These are phyloP conservation scores for Naganishia sp. DNA, from an alignment of 1,284 basidiomycete species.

Conservation along the genomic window DNA sequence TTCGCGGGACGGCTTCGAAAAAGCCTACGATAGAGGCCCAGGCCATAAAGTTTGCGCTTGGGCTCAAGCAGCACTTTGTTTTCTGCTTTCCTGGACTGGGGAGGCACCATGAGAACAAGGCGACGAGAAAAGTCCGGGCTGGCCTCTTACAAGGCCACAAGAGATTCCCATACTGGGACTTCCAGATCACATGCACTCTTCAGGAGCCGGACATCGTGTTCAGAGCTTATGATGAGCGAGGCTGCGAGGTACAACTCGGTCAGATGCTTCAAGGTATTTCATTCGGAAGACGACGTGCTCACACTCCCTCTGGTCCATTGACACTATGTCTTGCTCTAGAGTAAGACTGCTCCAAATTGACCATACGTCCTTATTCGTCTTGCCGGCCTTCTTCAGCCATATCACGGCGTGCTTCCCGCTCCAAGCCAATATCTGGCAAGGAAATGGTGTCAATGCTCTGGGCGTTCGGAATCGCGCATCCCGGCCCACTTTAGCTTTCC, in stretches of 20 bases:
- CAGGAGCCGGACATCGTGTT: neutral
- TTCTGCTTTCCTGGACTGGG: constrained; percentile 2
- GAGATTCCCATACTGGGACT: constrained; percentile 11
- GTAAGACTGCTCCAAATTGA: constrained; percentile 18
- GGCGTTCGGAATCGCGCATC: too few relatives aligned
- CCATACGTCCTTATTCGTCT: neutral
- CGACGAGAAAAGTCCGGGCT: too few relatives aligned
- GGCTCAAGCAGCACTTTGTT: constrained; percentile 18
- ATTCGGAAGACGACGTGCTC: constrained; percentile 13
- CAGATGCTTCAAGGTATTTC: neutral
- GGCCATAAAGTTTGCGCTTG: constrained; percentile 35
- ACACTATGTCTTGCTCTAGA: constrained; percentile 41
- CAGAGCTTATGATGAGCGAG: constrained; percentile 3
- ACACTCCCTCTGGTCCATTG: constrained; percentile 43
- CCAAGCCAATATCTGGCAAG: constrained; percentile 47
- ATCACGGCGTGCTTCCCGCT: constrained; percentile 44
- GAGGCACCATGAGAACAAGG: neutral
- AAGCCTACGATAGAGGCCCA: constrained; percentile 40
- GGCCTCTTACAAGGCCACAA: constrained; percentile 9
- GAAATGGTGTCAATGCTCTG: neutral
- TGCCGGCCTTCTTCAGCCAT: constrained; percentile 40
- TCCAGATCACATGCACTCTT: constrained; percentile 9
- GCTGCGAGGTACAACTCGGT: neutral
- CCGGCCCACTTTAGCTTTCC: neutral
- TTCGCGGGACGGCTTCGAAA: constrained; percentile 33